Evolutionary conservation across 371 early-diverging fungal genomes (phyloP).

Genomic region (Circinella umbellata): DNA sequence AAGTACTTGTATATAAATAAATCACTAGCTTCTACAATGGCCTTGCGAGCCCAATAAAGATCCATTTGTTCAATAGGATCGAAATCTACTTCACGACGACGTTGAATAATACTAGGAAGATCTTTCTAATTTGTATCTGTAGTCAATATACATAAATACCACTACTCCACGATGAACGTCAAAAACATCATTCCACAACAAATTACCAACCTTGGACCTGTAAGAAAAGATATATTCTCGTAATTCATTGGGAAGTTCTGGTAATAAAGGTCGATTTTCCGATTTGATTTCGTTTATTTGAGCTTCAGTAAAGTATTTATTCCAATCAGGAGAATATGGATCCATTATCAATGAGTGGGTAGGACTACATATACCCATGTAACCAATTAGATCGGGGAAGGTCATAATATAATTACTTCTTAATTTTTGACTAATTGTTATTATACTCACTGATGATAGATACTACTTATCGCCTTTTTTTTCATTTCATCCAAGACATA

Average conservation of each 20-base stretch:
- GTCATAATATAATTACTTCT: too few species aligned
- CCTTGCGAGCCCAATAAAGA: constrained; percentile 14
- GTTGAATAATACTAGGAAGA: background rate
- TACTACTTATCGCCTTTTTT: too few species aligned
- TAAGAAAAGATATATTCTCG: constrained; percentile 8
- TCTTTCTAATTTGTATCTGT: background rate
- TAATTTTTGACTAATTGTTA: too few species aligned
- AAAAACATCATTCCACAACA: too few species aligned
- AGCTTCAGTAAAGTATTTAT: background rate
- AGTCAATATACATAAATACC: too few species aligned
- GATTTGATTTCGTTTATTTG: constrained; percentile 3
- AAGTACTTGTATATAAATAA: constrained; percentile 3
- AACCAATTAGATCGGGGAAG: too few species aligned
- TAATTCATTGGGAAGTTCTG: background rate
- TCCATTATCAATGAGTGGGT: constrained; percentile 4
- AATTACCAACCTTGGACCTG: constrained; percentile 1
- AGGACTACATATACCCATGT: constrained; percentile 6
- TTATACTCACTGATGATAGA: too few species aligned
- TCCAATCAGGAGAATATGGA: constrained; percentile 8
- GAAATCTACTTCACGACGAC: background rate
- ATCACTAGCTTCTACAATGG: constrained; percentile 5
- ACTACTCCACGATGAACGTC: too few species aligned
- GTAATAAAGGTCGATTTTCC: background rate
- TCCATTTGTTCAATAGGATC: constrained; percentile 7
- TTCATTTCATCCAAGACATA: too few species aligned